phyloP scores from a whole-genome alignment of 306 rosid species.

The Ceratonia siliqua region DNA sequence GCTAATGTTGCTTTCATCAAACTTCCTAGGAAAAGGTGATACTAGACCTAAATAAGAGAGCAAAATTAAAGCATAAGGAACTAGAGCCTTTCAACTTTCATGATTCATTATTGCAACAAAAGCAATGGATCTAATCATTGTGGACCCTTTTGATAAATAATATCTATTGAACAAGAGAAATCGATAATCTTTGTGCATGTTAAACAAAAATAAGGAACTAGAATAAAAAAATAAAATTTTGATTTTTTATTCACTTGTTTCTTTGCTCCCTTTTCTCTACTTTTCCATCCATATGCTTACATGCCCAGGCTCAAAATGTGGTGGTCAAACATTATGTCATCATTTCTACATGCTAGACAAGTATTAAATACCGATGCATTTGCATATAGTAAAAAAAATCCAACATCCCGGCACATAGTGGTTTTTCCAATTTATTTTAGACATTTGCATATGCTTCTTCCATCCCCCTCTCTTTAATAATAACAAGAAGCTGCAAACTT shows the following conservation, averaged over 20 bases:
- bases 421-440: constrained; percentile 7
- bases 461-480: background rate
- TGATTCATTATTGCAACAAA: background rate
- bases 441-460: background rate
- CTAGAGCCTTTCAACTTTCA: background rate
- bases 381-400: constrained; percentile 15
- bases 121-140: constrained; percentile 7
- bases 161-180: background rate
- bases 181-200: background rate
- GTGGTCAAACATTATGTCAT: constrained; percentile 15
- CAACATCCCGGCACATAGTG: constrained; percentile 12
- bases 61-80: constrained; percentile 11
- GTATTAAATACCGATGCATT: background rate
- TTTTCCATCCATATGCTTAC: background rate
- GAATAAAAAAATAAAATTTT: constrained; percentile 6
- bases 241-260: background rate
- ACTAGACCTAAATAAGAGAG: constrained; percentile 59
- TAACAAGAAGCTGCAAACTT: background rate
- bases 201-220: background rate
- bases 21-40: constrained; percentile 71
- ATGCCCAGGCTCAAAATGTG: background rate
- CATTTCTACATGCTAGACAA: background rate
- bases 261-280: background rate
- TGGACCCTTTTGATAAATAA: constrained; percentile 15
- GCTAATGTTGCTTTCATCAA: constrained; percentile 70